Conservation (phyloP, 768 basidiomycete genomes). For the Hortiboletus flavorubellus region DNA sequence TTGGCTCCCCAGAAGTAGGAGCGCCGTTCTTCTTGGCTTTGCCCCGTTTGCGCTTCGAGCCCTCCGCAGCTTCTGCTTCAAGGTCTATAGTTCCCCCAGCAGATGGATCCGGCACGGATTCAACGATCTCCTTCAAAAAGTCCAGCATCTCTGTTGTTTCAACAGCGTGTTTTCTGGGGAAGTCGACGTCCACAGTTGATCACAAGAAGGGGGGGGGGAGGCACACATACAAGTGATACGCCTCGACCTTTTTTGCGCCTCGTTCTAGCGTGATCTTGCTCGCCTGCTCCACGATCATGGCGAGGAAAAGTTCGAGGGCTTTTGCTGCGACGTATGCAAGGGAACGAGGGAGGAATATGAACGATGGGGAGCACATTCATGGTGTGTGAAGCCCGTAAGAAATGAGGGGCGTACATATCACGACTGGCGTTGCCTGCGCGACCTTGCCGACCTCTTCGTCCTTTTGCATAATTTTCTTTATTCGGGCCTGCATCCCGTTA, state of each 20-base stretch:
- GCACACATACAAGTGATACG: conserved; percentile 84
- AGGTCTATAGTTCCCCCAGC: conserved; percentile 76
- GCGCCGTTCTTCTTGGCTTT: conserved; percentile 50
- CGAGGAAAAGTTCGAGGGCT: conserved; percentile 89
- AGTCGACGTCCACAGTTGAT: not conserved
- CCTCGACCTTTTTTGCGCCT: conserved; percentile 85
- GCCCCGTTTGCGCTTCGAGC: conserved; percentile 53
- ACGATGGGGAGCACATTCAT: not conserved
- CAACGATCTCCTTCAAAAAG: conserved; percentile 91
- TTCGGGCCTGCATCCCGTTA: conserved; percentile 69
- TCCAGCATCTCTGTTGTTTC: conserved; percentile 86
- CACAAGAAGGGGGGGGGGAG: not conserved
- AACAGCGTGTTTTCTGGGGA: conserved; percentile 82
- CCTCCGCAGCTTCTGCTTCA: conserved; percentile 55
- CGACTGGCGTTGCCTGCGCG: conserved; percentile 91
- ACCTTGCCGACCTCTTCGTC: conserved; percentile 99
- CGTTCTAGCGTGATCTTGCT: conserved; percentile 74
- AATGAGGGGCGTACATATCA: conserved; percentile 75
- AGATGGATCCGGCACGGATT: conserved; percentile 82
- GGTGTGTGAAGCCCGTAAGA: conserved; percentile 13
- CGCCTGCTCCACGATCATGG: conserved; percentile 77
- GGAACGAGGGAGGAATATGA: not conserved
- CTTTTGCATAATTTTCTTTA: conserved; percentile 99
- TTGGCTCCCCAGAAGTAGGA: conserved; percentile 35
- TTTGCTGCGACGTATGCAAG: conserved; percentile 60